Conservation (phyloP, 2,329 filamentous ascomycete genomes). For the Beauveria medogensis region DNA sequence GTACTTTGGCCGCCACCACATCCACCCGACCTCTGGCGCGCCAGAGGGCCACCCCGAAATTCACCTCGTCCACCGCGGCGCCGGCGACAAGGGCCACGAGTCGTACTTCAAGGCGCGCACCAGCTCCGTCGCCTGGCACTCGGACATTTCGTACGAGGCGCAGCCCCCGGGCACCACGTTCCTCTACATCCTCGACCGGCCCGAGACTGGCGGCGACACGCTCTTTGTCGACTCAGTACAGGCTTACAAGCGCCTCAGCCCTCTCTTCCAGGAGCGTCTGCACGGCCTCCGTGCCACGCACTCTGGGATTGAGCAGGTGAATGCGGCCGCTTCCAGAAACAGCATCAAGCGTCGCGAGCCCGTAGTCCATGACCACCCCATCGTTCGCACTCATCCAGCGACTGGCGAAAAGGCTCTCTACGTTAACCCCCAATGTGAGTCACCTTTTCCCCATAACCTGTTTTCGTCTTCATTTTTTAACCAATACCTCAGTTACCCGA, state of each 20-base stretch:
- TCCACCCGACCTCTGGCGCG: constrained; percentile 63
- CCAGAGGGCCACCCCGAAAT: constrained; percentile 59
- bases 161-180: constrained; percentile 81
- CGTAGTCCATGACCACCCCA: constrained; percentile 56
- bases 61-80: constrained; percentile 60
- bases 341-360: constrained; percentile 67
- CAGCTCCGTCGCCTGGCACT: constrained; percentile 74
- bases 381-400: constrained; percentile 66
- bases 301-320: constrained; percentile 67
- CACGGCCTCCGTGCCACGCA: constrained; percentile 71
- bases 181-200: constrained; percentile 69
- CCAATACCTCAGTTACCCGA: constrained; percentile 52
- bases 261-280: constrained; percentile 64
- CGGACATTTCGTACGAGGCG: constrained; percentile 71
- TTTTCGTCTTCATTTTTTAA: neutral
- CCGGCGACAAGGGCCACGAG: constrained; percentile 31
- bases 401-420: constrained; percentile 74
- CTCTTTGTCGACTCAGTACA: constrained; percentile 66
- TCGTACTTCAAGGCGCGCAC: constrained; percentile 59
- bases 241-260: constrained; percentile 68
- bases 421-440: constrained; percentile 65
- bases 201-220: constrained; percentile 68
- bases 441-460: neutral
- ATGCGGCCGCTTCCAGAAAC: constrained; percentile 50
- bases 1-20: constrained; percentile 64